Evolutionary conservation across 257 asterid genomes (phyloP).

Genomic region (Galeopsis tetrahit): DNA sequence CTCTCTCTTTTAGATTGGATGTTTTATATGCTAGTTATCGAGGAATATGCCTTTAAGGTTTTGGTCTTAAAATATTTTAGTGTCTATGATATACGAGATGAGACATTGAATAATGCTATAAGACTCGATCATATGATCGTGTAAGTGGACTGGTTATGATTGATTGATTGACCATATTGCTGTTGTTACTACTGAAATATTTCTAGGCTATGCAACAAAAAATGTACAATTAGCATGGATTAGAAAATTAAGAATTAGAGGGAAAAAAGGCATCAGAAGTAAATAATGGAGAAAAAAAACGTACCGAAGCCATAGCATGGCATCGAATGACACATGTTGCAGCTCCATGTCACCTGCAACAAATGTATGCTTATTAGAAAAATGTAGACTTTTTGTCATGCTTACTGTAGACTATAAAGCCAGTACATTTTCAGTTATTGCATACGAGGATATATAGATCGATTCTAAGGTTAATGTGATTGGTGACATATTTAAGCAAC

Average conservation of each 20-base stretch:
- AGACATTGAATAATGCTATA: too few relatives aligned
- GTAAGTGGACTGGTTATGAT: neutral
- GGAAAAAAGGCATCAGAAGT: neutral
- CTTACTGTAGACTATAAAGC: too few relatives aligned
- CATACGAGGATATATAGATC: too few relatives aligned
- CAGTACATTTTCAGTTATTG: neutral
- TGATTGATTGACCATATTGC: neutral
- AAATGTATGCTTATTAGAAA: neutral
- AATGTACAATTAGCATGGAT: neutral
- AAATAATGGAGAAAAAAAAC: neutral
- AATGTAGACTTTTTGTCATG: too few relatives aligned
- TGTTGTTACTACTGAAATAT: too few relatives aligned
- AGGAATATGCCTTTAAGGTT: too few relatives aligned
- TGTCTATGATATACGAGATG: too few relatives aligned
- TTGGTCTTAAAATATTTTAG: too few relatives aligned
- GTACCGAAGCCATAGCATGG: constrained; percentile 44
- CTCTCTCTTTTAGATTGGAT: too few relatives aligned
- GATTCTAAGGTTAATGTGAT: neutral
- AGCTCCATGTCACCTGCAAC: constrained; percentile 43
- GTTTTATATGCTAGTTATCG: too few relatives aligned
- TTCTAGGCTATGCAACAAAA: neutral
- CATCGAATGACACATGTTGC: constrained; percentile 34
- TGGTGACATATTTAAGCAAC: constrained; percentile 6
- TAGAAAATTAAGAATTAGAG: neutral
- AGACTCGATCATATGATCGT: too few relatives aligned